A percentile compares a stretch with the other conserved stretches of the same genome.
phyloP scores from a whole-genome alignment of 192 early-diverging fungal species.

The Coemansia sp. region DNA sequence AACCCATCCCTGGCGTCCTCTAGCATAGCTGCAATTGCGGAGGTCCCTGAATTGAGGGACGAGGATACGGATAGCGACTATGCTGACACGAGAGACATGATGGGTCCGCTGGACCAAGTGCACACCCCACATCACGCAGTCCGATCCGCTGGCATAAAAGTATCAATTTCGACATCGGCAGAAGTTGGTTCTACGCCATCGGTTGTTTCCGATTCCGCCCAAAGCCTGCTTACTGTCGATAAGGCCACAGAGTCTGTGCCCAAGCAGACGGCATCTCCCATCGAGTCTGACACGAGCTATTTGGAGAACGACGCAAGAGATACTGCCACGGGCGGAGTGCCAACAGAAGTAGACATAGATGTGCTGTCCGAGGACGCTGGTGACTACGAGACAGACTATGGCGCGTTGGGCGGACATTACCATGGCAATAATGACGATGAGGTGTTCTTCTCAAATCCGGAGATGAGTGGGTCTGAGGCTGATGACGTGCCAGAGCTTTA shows the following conservation, averaged over 20 bases:
- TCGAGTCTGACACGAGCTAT: conserved; percentile 21
- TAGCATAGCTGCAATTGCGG: neutral
- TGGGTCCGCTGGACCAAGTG: neutral
- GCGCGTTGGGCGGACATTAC: neutral
- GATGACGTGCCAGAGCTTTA: conserved; percentile 28
- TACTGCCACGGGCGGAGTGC: neutral
- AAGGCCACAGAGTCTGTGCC: neutral
- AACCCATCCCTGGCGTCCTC: conserved; percentile 1
- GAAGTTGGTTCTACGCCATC: neutral
- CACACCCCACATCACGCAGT: neutral
- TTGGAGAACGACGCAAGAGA: neutral
- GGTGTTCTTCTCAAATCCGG: conserved; percentile 10
- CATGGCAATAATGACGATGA: neutral
- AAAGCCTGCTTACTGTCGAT: neutral
- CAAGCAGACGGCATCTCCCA: conserved; percentile 5
- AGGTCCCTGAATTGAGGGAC: neutral
- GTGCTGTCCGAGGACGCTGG: neutral
- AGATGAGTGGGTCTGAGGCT: conserved; percentile 14
- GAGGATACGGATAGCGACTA: neutral
- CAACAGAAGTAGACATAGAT: neutral
- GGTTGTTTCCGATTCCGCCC: neutral
- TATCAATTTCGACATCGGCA: neutral
- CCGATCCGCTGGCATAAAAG: neutral
- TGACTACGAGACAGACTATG: neutral
- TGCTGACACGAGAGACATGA: neutral